Conservation (phyloP, 164 flowering plant genomes). For the Liquidambar formosana region DNA sequence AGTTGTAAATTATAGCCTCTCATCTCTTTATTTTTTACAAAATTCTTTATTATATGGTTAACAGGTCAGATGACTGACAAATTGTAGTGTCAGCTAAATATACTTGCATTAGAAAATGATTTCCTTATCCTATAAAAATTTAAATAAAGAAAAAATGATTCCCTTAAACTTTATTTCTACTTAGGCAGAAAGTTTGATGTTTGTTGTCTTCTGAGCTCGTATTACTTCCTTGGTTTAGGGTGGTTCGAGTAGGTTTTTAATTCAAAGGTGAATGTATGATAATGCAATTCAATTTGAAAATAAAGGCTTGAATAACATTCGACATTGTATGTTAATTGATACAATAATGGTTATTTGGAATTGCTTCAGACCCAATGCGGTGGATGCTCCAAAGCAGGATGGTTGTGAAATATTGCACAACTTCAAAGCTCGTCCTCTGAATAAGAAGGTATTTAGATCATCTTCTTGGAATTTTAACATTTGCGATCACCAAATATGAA, state of each 20-base stretch:
- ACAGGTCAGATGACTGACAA: background rate
- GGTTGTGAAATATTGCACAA: conserved; percentile 24
- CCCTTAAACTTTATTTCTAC: too few relatives aligned
- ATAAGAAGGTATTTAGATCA: conserved; percentile 60
- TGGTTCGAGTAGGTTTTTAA: too few relatives aligned
- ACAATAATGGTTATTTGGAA: conserved; percentile 4
- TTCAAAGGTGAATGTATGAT: background rate
- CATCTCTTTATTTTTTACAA: background rate
- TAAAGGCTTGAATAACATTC: background rate
- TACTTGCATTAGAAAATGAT: background rate
- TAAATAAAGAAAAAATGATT: too few relatives aligned
- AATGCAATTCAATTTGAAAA: background rate
- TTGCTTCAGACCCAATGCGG: conserved; percentile 30
- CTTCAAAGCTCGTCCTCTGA: conserved; percentile 81
- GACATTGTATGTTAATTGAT: background rate
- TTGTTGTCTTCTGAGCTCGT: background rate
- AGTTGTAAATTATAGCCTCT: background rate
- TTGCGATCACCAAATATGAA: background rate
- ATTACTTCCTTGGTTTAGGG: background rate
- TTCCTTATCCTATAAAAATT: too few relatives aligned
- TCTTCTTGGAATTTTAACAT: background rate
- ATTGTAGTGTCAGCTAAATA: background rate
- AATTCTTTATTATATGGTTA: background rate
- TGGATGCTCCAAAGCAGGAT: conserved; percentile 43
- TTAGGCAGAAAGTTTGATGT: background rate